Evolutionary conservation across 495 filamentous ascomycete genomes (phyloP).

Genomic region (Tetracladium marchalianum): DNA sequence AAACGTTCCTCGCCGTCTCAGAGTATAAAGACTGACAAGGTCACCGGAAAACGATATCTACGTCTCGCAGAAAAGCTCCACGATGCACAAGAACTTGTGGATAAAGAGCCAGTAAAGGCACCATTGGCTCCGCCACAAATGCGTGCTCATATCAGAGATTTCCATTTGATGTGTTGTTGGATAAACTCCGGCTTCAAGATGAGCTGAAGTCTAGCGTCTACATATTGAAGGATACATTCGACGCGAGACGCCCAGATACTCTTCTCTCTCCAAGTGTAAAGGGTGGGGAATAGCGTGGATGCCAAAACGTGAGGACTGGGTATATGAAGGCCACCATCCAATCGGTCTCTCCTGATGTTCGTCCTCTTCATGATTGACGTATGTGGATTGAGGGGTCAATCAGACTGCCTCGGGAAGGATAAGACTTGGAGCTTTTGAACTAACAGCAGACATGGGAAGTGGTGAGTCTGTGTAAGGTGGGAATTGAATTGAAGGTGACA

Average conservation of each 20-base stretch:
- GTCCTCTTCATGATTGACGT: conserved; percentile 1
- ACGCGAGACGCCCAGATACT: conserved; percentile 57
- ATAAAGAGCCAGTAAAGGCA: too few relatives aligned
- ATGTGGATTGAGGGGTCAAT: conserved; percentile 22
- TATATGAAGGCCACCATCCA: conserved; percentile 63
- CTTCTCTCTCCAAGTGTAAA: conserved; percentile 72
- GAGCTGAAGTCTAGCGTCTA: too few relatives aligned
- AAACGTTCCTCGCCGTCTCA: too few relatives aligned
- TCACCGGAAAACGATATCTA: too few relatives aligned
- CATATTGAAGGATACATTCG: too few relatives aligned
- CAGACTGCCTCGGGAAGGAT: conserved; percentile 11
- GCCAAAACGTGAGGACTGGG: conserved; percentile 58
- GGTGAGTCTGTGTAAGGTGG: conserved; percentile 21
- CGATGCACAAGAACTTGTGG: too few relatives aligned
- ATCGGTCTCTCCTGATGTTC: conserved; percentile 25
- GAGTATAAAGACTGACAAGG: too few relatives aligned
- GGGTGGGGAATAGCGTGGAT: conserved; percentile 78
- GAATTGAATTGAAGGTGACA: conserved; percentile 16
- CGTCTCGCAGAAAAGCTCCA: too few relatives aligned
- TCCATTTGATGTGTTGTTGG: too few relatives aligned
- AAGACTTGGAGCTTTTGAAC: conserved; percentile 17
- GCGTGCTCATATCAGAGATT: too few relatives aligned
- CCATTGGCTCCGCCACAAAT: too few relatives aligned
- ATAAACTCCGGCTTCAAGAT: too few relatives aligned
- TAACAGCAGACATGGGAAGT: conserved; percentile 13